Percentiles rank a stretch among this genome's conserved stretches.
phyloP scores from a whole-genome alignment of 2,329 filamentous ascomycete species.

The Sclerotiophoma versabilis region DNA sequence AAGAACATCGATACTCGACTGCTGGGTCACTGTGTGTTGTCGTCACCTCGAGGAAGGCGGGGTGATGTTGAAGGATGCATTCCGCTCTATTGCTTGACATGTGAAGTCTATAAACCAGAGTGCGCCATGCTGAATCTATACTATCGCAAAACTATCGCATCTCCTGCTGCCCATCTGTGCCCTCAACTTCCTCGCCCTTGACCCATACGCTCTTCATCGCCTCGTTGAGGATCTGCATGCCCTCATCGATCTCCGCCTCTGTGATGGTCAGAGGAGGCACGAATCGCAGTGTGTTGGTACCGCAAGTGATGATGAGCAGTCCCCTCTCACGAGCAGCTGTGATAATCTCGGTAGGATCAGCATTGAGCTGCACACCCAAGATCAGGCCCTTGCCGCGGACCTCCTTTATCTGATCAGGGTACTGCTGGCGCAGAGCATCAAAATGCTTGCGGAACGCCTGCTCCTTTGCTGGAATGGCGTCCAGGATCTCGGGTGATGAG shows the following conservation, averaged over 20 bases:
- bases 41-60: too few species aligned
- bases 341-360: constrained; percentile 76
- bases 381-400: constrained; percentile 85
- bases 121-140: not conserved
- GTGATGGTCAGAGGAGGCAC: constrained; percentile 86
- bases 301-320: constrained; percentile 88
- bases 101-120: not conserved
- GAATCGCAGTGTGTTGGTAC: constrained; percentile 89
- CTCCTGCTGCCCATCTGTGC: constrained; percentile 45
- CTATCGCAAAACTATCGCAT: constrained; percentile 28
- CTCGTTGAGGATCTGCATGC: constrained; percentile 76
- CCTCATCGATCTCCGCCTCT: constrained; percentile 79
- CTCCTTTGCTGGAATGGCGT: constrained; percentile 72
- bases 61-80: not conserved
- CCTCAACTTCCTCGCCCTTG: constrained; percentile 42
- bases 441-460: constrained; percentile 66
- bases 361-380: constrained; percentile 80
- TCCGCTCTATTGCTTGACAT: constrained; percentile 8
- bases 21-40: too few species aligned
- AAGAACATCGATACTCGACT: too few species aligned
- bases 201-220: constrained; percentile 64
- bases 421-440: constrained; percentile 62
- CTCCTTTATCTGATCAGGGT: constrained; percentile 77
- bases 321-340: constrained; percentile 88
- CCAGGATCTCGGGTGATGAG: constrained; percentile 72